Percentiles rank a stretch among this genome's conserved stretches.
Conservation (phyloP, 805 yeast species). For the Metschnikowia colocasiae region DNA sequence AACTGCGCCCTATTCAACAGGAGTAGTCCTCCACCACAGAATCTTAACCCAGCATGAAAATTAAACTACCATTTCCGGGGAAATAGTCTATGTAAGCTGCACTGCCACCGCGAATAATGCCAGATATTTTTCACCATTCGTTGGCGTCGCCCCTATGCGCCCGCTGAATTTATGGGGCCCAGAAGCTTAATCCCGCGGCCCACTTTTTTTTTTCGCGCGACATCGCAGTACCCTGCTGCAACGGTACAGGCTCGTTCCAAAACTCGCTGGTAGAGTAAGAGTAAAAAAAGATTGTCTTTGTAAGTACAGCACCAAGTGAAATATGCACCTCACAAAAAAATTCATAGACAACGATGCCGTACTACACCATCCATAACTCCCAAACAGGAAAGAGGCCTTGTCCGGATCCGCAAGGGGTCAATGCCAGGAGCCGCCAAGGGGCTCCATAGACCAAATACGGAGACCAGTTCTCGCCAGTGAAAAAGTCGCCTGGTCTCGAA, state of each 20-base stretch:
- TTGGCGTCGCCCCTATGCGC: background rate
- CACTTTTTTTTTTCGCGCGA: background rate
- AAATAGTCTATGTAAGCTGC: too few relatives aligned
- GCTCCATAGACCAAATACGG: background rate
- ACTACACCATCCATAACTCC: background rate
- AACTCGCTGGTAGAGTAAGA: background rate
- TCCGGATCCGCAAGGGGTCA: background rate
- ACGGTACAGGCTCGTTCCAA: conserved; percentile 5
- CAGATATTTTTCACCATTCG: background rate
- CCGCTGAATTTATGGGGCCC: background rate
- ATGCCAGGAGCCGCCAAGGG: background rate
- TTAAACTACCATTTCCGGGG: too few relatives aligned
- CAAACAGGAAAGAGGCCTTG: background rate
- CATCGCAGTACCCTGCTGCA: conserved; percentile 2
- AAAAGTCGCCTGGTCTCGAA: background rate
- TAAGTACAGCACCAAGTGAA: background rate
- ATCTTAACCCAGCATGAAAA: background rate
- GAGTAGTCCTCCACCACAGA: background rate
- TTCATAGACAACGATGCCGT: background rate
- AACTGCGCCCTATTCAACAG: background rate
- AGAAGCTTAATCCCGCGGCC: background rate
- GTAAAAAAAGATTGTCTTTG: background rate
- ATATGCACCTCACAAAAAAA: background rate
- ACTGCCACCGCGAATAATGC: too few relatives aligned
- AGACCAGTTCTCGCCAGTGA: background rate